phyloP scores from a whole-genome alignment of 2,329 filamentous ascomycete genomes.

The Aspergillus candidus region DNA sequence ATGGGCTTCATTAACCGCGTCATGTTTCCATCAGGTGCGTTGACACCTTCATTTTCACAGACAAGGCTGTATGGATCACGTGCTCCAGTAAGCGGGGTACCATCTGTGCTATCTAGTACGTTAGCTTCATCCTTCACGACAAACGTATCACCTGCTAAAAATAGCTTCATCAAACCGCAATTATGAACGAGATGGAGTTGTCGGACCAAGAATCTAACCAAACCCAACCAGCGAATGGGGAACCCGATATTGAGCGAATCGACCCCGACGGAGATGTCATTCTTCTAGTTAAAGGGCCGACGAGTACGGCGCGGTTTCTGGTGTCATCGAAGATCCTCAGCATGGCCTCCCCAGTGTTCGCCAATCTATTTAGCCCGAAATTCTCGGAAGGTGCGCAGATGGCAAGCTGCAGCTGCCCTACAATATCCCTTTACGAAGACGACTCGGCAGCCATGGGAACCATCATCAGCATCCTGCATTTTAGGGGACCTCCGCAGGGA shows the following conservation, averaged over 20 bases:
- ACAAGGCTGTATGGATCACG: no score
- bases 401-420: not conserved
- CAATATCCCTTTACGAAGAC: slow-evolving; percentile 2
- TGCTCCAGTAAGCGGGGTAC: no score
- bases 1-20: no score
- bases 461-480: slow-evolving; percentile 1
- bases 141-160: no score
- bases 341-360: slow-evolving; percentile 2
- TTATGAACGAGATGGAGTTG: no score
- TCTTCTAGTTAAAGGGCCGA: not conserved
- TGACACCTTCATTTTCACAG: no score
- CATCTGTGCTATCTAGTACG: no score
- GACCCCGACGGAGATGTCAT: slow-evolving; percentile 3
- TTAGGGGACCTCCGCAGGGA: not conserved
- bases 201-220: not conserved
- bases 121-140: no score
- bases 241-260: not conserved
- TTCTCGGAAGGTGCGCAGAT: slow-evolving; percentile 1
- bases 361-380: not conserved
- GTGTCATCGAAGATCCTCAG: slow-evolving; percentile 4
- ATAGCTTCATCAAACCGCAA: no score
- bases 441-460: slow-evolving; percentile 1
- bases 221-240: not conserved
- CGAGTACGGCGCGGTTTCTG: not conserved
- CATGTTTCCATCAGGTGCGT: no score